Conservation (phyloP, 345 rosid species). For the Pistacia atlantica region DNA sequence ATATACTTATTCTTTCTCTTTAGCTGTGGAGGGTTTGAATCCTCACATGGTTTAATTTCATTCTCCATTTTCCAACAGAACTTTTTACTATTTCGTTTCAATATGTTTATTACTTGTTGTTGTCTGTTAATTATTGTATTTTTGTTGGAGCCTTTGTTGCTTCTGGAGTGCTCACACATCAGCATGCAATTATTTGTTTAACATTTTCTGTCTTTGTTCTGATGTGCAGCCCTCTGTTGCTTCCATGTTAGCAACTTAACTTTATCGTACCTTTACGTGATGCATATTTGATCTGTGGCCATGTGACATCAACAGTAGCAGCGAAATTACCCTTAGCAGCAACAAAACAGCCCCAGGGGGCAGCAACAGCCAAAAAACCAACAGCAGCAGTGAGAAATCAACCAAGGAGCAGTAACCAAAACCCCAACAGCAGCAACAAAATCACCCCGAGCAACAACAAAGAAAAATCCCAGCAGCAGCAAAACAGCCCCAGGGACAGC, state of each 20-base stretch:
- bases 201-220: too few relatives aligned
- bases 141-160: too few relatives aligned
- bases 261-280: not conserved
- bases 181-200: not conserved
- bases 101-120: not conserved
- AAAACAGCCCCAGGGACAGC: too few relatives aligned
- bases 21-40: not conserved
- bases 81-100: not conserved
- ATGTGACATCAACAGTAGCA: not conserved
- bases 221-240: not conserved
- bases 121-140: not conserved
- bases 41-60: not conserved
- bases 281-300: constrained; percentile 2
- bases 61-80: not conserved
- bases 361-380: too few relatives aligned
- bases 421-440: too few relatives aligned
- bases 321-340: too few relatives aligned
- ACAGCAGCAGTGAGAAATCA: too few relatives aligned
- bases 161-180: too few relatives aligned
- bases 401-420: too few relatives aligned
- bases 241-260: not conserved
- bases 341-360: too few relatives aligned
- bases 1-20: not conserved
- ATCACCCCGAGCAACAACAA: too few relatives aligned
- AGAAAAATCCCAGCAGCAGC: too few relatives aligned